phyloP scores from a whole-genome alignment of 2,329 filamentous ascomycete species.

The Ophiostoma novo-ulmi region DNA sequence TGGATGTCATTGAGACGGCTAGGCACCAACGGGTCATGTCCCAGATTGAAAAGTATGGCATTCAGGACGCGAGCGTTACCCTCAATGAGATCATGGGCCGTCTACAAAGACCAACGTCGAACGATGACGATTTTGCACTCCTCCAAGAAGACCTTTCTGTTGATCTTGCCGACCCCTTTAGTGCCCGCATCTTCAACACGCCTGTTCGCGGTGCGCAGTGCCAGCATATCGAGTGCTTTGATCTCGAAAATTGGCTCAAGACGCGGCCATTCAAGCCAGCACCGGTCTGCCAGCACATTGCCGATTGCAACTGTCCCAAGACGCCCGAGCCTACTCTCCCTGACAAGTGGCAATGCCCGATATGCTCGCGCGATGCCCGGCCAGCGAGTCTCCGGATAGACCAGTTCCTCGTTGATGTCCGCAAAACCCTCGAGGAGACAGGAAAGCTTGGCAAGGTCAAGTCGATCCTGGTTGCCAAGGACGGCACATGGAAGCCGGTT shows the following conservation, averaged over 20 bases:
- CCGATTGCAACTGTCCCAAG: conserved; percentile 37
- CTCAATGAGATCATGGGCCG: conserved; percentile 52
- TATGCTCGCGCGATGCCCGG: conserved; percentile 72
- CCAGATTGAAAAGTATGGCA: conserved; percentile 36
- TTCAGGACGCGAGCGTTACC: conserved; percentile 45
- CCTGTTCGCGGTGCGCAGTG: conserved; percentile 70
- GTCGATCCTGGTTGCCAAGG: conserved; percentile 57
- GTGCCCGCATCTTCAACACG: conserved; percentile 55
- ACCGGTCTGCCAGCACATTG: conserved; percentile 34
- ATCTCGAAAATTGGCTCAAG: conserved; percentile 73
- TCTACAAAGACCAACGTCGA: conserved; percentile 31
- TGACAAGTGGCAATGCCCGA: conserved; percentile 81
- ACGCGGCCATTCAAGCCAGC: conserved; percentile 49
- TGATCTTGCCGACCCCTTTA: conserved; percentile 64
- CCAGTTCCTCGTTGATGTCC: conserved; percentile 63
- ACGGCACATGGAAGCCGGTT: conserved; percentile 60
- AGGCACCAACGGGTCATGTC: conserved; percentile 43
- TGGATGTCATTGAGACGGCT: conserved; percentile 63
- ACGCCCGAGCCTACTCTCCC: conserved; percentile 47
- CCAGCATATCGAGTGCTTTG: conserved; percentile 81
- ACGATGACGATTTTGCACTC: conserved; percentile 61
- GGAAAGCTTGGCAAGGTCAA: conserved; percentile 46
- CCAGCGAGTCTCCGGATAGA: conserved; percentile 68
- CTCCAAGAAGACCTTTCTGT: conserved; percentile 55
- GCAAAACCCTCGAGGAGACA: conserved; percentile 46